Base-by-base conservation (phyloP, 495 filamentous ascomycete genomes). In the Staphylotrichum longicolle region DNA sequence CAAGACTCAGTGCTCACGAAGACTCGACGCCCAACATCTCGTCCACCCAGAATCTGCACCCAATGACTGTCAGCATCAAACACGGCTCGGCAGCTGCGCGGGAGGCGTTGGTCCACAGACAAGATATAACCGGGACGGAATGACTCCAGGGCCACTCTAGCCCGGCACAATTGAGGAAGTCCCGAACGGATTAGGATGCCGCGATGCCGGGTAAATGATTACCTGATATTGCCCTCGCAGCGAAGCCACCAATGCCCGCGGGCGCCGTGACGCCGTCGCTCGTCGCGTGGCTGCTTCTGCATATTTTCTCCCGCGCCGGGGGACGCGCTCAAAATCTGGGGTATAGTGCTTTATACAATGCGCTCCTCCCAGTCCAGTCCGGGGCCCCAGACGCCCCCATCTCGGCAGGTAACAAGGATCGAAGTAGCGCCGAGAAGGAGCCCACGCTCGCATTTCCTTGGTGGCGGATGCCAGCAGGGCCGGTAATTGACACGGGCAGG, bases 161-260 rank as follows among this genome's bases (percentile, higher is more conserved):
- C 45, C 52, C 44, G 20, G 39, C 8, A 57, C 50, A 45, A 30
- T 58, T 62, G 34, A 49, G 55, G 54, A 57, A 62, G 54, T 45
- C 14, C 63, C 59, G 54, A 44, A 51, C 59, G 59, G 59, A 39
- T 42, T 20, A 14, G 41, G 39, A 48, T 54, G 48, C 53, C 61
- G 48, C 49, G 11, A 20, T 35, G 58, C 65, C 65, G 65, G 65
- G 58, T 67, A 67, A 67, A 67, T 67, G 20, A 10, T 49, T 11
- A n/a, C 49, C 39, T 27, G 58, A 67, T 67, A 67, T 67, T 67
- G 44, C 54, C 2, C 48, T 9, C 42, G 27, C 58, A 58, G 5
- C 0, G 39, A 6, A 54, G 11, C 30, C 27, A 35, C 63, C 63
- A 65, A 65, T 61, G 32, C 47, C 9, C 3, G 46, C 44, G 27